Base-by-base conservation (phyloP, 2,329 filamentous ascomycete species). In the Aspergillus sp. region DNA sequence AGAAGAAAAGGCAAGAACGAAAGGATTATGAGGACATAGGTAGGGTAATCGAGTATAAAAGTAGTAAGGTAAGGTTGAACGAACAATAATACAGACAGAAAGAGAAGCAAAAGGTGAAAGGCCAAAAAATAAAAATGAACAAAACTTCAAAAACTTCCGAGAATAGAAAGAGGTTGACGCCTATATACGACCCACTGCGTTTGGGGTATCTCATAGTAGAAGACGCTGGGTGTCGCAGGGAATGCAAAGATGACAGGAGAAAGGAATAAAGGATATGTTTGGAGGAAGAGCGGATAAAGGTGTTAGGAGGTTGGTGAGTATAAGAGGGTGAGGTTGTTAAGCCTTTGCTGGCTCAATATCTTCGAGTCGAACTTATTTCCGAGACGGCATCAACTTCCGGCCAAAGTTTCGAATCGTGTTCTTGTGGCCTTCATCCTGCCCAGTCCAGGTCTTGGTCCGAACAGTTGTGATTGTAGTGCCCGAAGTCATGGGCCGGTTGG, bases 341-440 rank as follows among this genome's bases (percentile, higher is more conserved):
- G 19, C 19, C 19, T 19, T 19, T 19, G 19, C 19, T 4, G 19
- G 19, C 19, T 2, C 19, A 11, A 37, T 29, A 35, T 39, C 19
- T 12, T 26, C 33, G 37, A 40, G 29, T 12, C 10, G 28, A 28
- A 27, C 19, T 51, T 37, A 53, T 42, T 56, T 55, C 37, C 56
- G 48, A 37, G 52, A 54, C 26, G 53, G 59, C 35, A 67, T 60
- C 33, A 69, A 41, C 46, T 63, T 68, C 31, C 65, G 66, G 28
- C 66, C 63, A 29, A 69, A 37, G 40, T 48, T 66, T 45, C 65
- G 62, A 27, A 68, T 61, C 13, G 60, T 61, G 34, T 50, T 61
- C 46, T 61, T 67, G 36, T 56, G 51, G 34, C 61, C 59, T 33
- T 68, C 61, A 41, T 62, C 58, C 11, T 58, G 53, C 27, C 61